These are phyloP conservation scores for Voacanga thouarsii DNA, from an alignment of 257 asterid species.

Conservation along the genomic window DNA sequence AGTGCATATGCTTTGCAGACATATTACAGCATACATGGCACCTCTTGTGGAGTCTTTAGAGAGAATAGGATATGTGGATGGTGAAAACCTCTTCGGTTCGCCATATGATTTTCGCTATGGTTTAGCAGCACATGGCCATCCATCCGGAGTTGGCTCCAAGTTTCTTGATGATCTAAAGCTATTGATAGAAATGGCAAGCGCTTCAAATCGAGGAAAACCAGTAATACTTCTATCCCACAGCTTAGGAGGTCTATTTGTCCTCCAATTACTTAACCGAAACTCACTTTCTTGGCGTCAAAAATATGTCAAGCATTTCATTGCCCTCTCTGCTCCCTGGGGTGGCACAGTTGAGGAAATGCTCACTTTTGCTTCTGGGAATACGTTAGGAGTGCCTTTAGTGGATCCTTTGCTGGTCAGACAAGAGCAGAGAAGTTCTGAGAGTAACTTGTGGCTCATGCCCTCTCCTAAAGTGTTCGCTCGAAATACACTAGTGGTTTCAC, in stretches of 20 bases:
- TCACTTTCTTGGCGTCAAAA: slow-evolving; percentile 50
- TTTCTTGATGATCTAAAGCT: slow-evolving; percentile 50
- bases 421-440: slow-evolving; percentile 67
- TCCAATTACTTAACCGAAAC: slow-evolving; percentile 52
- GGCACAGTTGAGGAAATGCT: slow-evolving; percentile 68
- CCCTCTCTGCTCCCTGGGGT: slow-evolving; percentile 88
- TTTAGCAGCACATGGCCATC: slow-evolving; percentile 65
- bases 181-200: slow-evolving; percentile 54
- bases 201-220: slow-evolving; percentile 50
- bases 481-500: slow-evolving; percentile 39
- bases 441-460: slow-evolving; percentile 78
- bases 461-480: slow-evolving; percentile 48
- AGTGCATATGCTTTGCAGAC: slow-evolving; percentile 36
- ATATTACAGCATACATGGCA: slow-evolving; percentile 66
- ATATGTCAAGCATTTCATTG: slow-evolving; percentile 62
- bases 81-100: slow-evolving; percentile 68
- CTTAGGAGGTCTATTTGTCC: slow-evolving; percentile 65
- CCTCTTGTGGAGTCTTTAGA: slow-evolving; percentile 55
- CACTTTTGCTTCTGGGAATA: slow-evolving; percentile 69
- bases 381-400: slow-evolving; percentile 70
- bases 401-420: slow-evolving; percentile 62
- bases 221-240: slow-evolving; percentile 76
- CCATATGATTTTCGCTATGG: slow-evolving; percentile 89
- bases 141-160: slow-evolving; percentile 45
- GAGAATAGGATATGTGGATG: slow-evolving; percentile 54